These are phyloP conservation scores for Agaricus blazei DNA, from an alignment of 768 basidiomycete species.

Conservation along the genomic window DNA sequence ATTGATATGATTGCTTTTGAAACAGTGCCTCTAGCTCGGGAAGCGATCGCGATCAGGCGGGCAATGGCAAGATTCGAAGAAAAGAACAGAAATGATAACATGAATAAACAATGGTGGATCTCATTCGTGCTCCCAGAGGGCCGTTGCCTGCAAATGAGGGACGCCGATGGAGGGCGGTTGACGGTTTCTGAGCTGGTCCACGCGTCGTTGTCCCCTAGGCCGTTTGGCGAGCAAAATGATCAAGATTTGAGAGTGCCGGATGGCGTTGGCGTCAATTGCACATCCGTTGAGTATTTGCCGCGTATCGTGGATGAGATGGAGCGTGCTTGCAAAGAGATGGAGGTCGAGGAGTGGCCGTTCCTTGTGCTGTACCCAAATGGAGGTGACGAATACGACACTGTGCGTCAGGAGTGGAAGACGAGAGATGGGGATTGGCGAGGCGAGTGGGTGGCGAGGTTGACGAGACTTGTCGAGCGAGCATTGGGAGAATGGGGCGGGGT, in stretches of 20 bases:
- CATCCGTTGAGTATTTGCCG: constrained; percentile 39
- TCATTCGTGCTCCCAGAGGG: constrained; percentile 57
- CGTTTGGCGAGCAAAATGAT: constrained; percentile 3
- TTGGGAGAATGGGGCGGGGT: constrained; percentile 27
- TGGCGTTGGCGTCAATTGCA: constrained; percentile 76
- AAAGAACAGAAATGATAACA: constrained; percentile 12
- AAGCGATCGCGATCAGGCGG: constrained; percentile 57
- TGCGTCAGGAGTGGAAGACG: constrained; percentile 37
- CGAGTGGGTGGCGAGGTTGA: constrained; percentile 33
- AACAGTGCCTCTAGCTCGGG: constrained; percentile 65
- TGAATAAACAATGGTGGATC: constrained; percentile 73
- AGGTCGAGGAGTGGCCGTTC: constrained; percentile 32
- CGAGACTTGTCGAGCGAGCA: constrained; percentile 16
- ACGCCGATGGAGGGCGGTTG: constrained; percentile 17
- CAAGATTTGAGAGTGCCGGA: constrained; percentile 26
- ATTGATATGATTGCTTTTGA: constrained; percentile 73
- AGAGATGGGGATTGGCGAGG: constrained; percentile 13
- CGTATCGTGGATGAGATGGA: constrained; percentile 33
- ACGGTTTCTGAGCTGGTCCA: constrained; percentile 36
- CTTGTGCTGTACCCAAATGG: constrained; percentile 74
- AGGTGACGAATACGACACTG: constrained; percentile 48
- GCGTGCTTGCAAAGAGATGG: constrained; percentile 12
- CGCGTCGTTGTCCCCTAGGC: constrained; percentile 28
- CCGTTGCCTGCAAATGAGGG: constrained; percentile 33
- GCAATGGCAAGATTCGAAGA: constrained; percentile 44